These are phyloP conservation scores for Sedum album DNA, from an alignment of 164 flowering plant species.

Conservation along the genomic window DNA sequence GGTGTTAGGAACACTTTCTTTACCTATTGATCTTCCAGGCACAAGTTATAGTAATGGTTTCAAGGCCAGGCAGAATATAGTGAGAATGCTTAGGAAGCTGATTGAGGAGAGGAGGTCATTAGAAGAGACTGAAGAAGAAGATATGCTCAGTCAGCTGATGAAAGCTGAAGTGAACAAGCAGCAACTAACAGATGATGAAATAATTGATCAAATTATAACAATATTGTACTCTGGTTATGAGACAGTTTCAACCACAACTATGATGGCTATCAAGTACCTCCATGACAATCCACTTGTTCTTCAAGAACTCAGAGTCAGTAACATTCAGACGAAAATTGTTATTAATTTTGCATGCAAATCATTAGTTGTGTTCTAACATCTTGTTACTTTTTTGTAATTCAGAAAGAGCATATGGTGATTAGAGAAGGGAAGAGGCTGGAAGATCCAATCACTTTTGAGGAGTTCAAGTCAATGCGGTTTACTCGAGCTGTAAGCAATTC, in stretches of 20 bases:
- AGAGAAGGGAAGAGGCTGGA: slow-evolving; percentile 42
- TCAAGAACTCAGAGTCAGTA: slow-evolving; percentile 48
- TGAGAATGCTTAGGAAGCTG: slow-evolving; percentile 25
- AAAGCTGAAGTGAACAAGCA: slow-evolving; percentile 19
- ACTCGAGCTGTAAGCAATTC: slow-evolving; percentile 51
- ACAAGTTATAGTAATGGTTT: slow-evolving; percentile 67
- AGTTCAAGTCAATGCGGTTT: slow-evolving; percentile 47
- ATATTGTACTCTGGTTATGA: slow-evolving; percentile 60
- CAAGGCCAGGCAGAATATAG: slow-evolving; percentile 55
- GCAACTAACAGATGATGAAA: slow-evolving; percentile 45
- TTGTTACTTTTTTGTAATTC: background rate
- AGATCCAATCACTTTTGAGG: slow-evolving; percentile 44
- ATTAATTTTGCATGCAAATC: slow-evolving; percentile 3
- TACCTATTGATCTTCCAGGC: slow-evolving; percentile 89
- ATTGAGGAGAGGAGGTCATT: slow-evolving; percentile 45
- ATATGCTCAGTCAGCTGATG: slow-evolving; percentile 44
- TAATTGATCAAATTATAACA: slow-evolving; percentile 54
- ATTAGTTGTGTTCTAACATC: background rate
- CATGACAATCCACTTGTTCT: slow-evolving; percentile 60
- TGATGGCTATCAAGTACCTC: slow-evolving; percentile 70
- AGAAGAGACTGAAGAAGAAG: slow-evolving; percentile 16
- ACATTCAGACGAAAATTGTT: background rate
- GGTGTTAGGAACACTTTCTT: slow-evolving; percentile 74
- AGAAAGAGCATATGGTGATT: slow-evolving; percentile 56
- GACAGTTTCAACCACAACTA: slow-evolving; percentile 59